Evolutionary conservation across 129 eudicot species (phyloP), one percentile per base, ranked within the genome.

Genomic region (Calendula officinalis): DNA sequence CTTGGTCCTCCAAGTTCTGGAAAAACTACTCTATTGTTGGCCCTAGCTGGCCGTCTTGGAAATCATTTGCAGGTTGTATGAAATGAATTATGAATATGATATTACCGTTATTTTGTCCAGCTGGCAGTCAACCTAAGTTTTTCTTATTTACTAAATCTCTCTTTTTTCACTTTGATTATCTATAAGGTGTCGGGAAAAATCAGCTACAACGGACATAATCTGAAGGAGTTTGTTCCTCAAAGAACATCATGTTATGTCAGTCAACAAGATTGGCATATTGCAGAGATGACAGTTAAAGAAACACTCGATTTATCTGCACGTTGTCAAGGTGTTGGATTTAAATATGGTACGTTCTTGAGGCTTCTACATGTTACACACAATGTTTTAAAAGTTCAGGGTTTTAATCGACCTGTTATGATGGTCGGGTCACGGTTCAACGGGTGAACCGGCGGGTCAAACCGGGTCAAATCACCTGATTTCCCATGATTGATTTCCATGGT

Each of bases 1-100:
- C 80, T 92, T 67, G 99, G 99, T 55, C 99, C 99, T 71, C 99
- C 99, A 8, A 86, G 95, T 77, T 92, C 96, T 8, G 99, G 99
- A 49, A 92, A 92, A 73, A 92, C 96, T 9, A 88, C 99, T 37
- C 63, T 92, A 11, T 68, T 92, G 9, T 64, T 88, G 73, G 95
- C 99, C 64, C 78, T 92, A 56, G 96, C 95, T 22, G 99, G 99
- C 65, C 96, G 87, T 43, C 82, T 85, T 37, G 83, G 78, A 65
- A 59, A 81, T 39, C 84, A 86, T 68, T 75, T 92, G 62, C 66
- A 88, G 95, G 99, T 73, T 63, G 62, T 72, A 16, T 53, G n/a
- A 69, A 6, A 70, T 27, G 39, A 66, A 22, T n/a, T n/a, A n/a
- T n/a, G n/a, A n/a, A n/a, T n/a, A n/a, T n/a, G n/a, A 37, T 46